phyloP scores from a whole-genome alignment of 1,139 yeast genomes.

The Hanseniaspora sp. region DNA sequence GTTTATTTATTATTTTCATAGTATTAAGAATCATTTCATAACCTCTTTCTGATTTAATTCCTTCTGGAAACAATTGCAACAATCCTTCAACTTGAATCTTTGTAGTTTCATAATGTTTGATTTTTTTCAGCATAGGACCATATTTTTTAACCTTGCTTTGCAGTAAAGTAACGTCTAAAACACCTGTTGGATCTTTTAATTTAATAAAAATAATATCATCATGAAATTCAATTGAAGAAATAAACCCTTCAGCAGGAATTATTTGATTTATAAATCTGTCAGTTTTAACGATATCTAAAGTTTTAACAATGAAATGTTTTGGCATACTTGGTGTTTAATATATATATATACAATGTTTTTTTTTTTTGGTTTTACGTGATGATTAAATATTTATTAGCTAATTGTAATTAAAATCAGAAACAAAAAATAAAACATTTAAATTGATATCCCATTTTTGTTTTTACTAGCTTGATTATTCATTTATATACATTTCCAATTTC shows the following conservation, averaged over 20 bases:
- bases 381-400: too few species aligned
- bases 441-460: too few species aligned
- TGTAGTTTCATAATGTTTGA: not conserved
- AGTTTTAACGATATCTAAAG: not conserved
- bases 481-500: too few species aligned
- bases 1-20: not conserved
- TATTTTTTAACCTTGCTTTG: not conserved
- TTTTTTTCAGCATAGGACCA: not conserved
- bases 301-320: not conserved
- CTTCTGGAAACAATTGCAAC: not conserved
- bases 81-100: not conserved
- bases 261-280: not conserved
- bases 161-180: not conserved
- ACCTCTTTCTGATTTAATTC: not conserved
- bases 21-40: not conserved
- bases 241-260: not conserved
- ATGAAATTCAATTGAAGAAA: not conserved
- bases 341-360: not conserved
- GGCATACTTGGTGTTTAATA: not conserved
- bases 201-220: constrained; percentile 1
- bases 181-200: not conserved
- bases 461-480: too few species aligned
- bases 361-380: too few species aligned
- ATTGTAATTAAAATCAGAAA: too few species aligned
- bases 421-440: too few species aligned